These are phyloP conservation scores for Metschnikowia gruessii DNA, from an alignment of 805 yeast genomes.

Conservation along the genomic window DNA sequence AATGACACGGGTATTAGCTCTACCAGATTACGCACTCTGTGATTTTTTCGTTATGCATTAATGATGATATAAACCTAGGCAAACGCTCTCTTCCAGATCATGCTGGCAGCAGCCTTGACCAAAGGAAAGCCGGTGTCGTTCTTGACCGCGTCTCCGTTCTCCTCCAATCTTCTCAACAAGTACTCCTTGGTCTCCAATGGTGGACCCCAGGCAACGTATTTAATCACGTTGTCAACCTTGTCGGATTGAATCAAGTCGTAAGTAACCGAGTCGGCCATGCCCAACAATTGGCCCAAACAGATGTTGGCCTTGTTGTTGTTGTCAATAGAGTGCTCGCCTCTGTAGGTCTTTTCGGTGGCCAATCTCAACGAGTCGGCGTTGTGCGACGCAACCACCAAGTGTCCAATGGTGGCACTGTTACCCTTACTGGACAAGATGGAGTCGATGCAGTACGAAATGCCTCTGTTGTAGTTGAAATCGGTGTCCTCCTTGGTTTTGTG, in stretches of 20 bases:
- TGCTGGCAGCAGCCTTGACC: constrained; percentile 47
- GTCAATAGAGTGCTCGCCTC: constrained; percentile 13
- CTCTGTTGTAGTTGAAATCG: constrained; percentile 72
- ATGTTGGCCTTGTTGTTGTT: constrained; percentile 50
- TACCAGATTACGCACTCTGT: no score
- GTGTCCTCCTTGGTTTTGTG: constrained; percentile 76
- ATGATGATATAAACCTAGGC: background rate
- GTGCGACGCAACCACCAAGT: constrained; percentile 88
- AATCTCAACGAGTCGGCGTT: constrained; percentile 72
- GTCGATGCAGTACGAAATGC: constrained; percentile 59
- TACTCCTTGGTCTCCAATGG: constrained; percentile 91
- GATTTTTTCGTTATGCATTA: constrained; percentile 6
- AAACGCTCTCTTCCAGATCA: constrained; percentile 9
- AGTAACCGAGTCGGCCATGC: constrained; percentile 93
- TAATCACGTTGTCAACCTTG: constrained; percentile 71
- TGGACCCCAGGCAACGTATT: constrained; percentile 98
- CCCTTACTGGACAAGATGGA: constrained; percentile 48
- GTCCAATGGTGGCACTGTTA: constrained; percentile 57
- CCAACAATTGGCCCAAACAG: constrained; percentile 85
- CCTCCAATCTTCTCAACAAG: constrained; percentile 84
- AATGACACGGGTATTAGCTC: no score
- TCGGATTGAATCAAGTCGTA: constrained; percentile 65
- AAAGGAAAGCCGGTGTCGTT: constrained; percentile 77
- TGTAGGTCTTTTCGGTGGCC: constrained; percentile 56
- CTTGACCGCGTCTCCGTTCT: constrained; percentile 93